Evolutionary conservation across 1,284 basidiomycete genomes (phyloP).

Genomic region (Cystobasidium slooffiae): DNA sequence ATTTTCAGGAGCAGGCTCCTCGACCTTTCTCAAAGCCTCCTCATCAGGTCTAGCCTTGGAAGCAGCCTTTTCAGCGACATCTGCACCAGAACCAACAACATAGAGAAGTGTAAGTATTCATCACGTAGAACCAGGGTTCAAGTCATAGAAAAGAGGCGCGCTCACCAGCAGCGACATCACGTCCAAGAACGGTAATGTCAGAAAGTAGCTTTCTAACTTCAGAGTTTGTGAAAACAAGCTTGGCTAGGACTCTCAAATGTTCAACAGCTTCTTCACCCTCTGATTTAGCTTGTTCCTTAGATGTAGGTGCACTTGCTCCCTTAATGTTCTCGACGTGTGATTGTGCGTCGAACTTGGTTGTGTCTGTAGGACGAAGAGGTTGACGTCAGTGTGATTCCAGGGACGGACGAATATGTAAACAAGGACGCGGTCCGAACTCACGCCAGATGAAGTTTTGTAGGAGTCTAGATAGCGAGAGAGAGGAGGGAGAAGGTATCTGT

Average conservation of each 20-base stretch:
- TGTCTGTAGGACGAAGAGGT: constrained; percentile 56
- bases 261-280: constrained; percentile 67
- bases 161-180: constrained; percentile 49
- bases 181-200: constrained; percentile 77
- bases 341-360: constrained; percentile 64
- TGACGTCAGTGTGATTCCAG: constrained; percentile 5
- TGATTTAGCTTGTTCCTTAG: constrained; percentile 64
- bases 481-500: no score
- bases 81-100: constrained; percentile 71
- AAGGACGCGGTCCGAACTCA: constrained; percentile 33
- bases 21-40: constrained; percentile 68
- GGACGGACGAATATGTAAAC: not conserved
- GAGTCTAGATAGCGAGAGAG: no score
- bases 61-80: constrained; percentile 75
- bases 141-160: no score
- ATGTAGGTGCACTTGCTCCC: constrained; percentile 62
- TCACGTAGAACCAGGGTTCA: no score
- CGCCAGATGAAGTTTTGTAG: constrained; percentile 67
- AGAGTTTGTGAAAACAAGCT: constrained; percentile 82
- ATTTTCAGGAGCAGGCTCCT: constrained; percentile 66
- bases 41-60: constrained; percentile 70
- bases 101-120: constrained; percentile 58
- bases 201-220: constrained; percentile 86
- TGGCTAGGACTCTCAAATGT: constrained; percentile 77
- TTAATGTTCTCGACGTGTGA: constrained; percentile 60